Base-by-base conservation (phyloP, 1,284 basidiomycete species). In the Ceratobasidium sp. region DNA sequence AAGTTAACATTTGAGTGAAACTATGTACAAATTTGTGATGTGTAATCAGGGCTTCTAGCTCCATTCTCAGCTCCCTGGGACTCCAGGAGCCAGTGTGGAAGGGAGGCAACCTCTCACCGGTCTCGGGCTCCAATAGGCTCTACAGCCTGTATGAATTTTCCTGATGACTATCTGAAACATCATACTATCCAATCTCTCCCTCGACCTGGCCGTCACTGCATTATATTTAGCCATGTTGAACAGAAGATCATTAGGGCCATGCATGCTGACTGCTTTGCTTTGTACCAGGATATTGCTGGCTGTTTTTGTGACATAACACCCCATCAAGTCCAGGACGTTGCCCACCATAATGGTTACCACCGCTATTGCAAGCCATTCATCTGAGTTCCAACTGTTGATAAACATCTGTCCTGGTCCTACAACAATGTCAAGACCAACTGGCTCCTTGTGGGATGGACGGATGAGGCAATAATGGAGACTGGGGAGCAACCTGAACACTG, bases 361-460 rank as follows among this genome's bases (percentile, higher is more conserved):
- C 46, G 19, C 27, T n/a, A 22, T 48, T 11, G 43, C 22, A 64
- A 64, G 43, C 62, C 62, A 48, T 61, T 61, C n/a, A 39, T 61
- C 16, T 7, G 19, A 22, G 2, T 5, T 2, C 37, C 37, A 41
- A 61, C 37, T 61, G 37, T 43, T 2, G 7, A 2, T 4, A n/a
- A 61, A 24, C 37, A 16, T 5, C 34, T 61, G 8, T 19, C 2
- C 8, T 64, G 46, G 46, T 24, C 29, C 8, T 5, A 7, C 7
- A 49, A 64, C 43, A 64, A 64, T 13, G 16, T 22, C 11, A 49
- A 49, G 29, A 46, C 8, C 2, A 31, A 46, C 41, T 64, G 43
- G 43, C 16, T 19, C 22, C 8, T 9, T 24, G 43, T 64, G 41
- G 37, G 34, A 14, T 61, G 62, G 62, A 49, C 62, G 27, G 62